phyloP scores from a whole-genome alignment of 2,329 filamentous ascomycete genomes.

The Periconia macrospinosa region DNA sequence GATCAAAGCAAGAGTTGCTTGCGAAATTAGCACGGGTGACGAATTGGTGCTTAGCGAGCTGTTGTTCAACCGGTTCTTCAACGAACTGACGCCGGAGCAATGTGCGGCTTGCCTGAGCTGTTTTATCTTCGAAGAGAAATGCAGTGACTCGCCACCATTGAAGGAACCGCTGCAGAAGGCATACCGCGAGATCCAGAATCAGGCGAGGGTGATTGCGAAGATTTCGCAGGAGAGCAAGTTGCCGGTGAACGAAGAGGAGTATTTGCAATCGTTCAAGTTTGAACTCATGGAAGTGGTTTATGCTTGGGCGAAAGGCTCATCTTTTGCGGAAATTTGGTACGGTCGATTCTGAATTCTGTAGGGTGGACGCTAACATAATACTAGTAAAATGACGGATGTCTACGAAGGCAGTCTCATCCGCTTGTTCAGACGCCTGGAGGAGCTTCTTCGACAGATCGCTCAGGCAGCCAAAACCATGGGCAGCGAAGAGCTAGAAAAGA shows the following conservation, averaged over 20 bases:
- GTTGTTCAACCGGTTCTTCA: slow-evolving; percentile 97
- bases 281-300: slow-evolving; percentile 97
- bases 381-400: slow-evolving; percentile 96
- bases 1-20: slow-evolving; percentile 94
- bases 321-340: slow-evolving; percentile 94
- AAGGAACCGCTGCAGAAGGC: slow-evolving; percentile 86
- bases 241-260: slow-evolving; percentile 91
- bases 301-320: slow-evolving; percentile 85
- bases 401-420: slow-evolving; percentile 97
- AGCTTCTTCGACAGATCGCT: slow-evolving; percentile 90
- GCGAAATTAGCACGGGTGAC: slow-evolving; percentile 96
- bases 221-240: slow-evolving; percentile 94
- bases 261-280: slow-evolving; percentile 85
- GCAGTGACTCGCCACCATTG: slow-evolving; percentile 69
- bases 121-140: slow-evolving; percentile 98
- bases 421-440: slow-evolving; percentile 91
- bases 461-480: slow-evolving; percentile 98
- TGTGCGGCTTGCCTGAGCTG: slow-evolving; percentile 85
- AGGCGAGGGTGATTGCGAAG: slow-evolving; percentile 87
- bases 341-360: slow-evolving; percentile 41
- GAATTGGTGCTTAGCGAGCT: slow-evolving; percentile 91
- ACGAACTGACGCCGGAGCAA: slow-evolving; percentile 85
- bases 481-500: slow-evolving; percentile 86
- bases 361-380: slow-evolving; percentile 5
- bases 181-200: slow-evolving; percentile 80